phyloP scores from a whole-genome alignment of 2,329 filamentous ascomycete species.

The Penicillium paneum region DNA sequence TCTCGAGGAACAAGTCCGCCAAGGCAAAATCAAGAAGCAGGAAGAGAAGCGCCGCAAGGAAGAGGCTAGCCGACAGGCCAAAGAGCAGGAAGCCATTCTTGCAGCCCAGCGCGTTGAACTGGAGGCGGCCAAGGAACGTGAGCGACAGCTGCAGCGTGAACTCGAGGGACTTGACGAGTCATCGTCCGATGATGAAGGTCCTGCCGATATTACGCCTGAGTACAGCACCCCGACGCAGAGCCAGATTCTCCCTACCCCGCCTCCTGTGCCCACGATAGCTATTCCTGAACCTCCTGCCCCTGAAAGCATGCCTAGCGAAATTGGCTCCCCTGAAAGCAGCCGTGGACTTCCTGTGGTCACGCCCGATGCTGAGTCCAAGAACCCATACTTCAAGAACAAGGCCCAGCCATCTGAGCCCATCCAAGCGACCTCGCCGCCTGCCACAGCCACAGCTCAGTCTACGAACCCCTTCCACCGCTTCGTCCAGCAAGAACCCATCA shows the following conservation, averaged over 20 bases:
- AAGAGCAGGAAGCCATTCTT: constrained; percentile 81
- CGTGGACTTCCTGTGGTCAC: constrained; percentile 53
- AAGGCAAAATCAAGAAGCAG: constrained; percentile 91
- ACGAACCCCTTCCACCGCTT: constrained; percentile 96
- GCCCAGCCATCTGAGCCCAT: constrained; percentile 60
- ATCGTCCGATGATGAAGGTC: constrained; percentile 77
- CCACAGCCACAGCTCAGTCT: constrained; percentile 58
- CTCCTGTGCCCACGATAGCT: constrained; percentile 30
- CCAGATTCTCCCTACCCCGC: constrained; percentile 48
- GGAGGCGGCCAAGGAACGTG: constrained; percentile 83
- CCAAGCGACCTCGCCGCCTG: constrained; percentile 44
- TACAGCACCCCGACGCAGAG: constrained; percentile 59
- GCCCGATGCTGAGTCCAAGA: constrained; percentile 75
- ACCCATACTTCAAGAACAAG: constrained; percentile 92
- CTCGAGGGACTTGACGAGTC: constrained; percentile 75
- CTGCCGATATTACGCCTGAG: constrained; percentile 64
- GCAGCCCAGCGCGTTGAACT: constrained; percentile 86
- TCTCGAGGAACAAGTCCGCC: constrained; percentile 88
- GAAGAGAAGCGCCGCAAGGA: constrained; percentile 94
- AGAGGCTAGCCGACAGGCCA: constrained; percentile 78
- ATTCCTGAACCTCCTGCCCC: constrained; percentile 32
- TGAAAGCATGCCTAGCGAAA: constrained; percentile 50
- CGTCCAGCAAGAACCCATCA: constrained; percentile 54
- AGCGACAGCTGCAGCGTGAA: constrained; percentile 83
- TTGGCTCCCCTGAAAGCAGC: constrained; percentile 49